Percentiles rank a stretch among this genome's conserved stretches.
Conservation (phyloP, 2,329 filamentous ascomycete species). For the Calycina herbarum region DNA sequence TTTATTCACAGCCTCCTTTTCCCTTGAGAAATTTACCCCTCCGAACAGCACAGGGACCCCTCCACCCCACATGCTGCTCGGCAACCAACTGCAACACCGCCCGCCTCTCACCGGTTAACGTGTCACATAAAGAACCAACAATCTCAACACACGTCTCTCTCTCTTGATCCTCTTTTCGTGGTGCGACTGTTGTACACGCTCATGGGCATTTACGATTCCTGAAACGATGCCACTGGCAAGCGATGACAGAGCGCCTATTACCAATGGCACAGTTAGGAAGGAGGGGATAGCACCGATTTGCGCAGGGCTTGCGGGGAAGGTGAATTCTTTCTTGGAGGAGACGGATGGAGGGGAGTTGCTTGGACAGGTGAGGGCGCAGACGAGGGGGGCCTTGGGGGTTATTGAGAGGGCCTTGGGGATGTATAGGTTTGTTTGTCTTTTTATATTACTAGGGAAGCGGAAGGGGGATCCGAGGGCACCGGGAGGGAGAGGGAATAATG, state of each 20-base stretch:
- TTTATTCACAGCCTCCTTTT: background rate
- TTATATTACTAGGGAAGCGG: slow-evolving; percentile 8
- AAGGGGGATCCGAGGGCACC: background rate
- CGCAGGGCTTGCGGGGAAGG: slow-evolving; percentile 25
- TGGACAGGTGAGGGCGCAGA: slow-evolving; percentile 65
- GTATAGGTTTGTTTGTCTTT: slow-evolving; percentile 62
- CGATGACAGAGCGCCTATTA: slow-evolving; percentile 27
- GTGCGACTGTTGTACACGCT: slow-evolving; percentile 19
- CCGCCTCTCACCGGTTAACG: slow-evolving; percentile 1
- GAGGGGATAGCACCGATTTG: slow-evolving; percentile 32
- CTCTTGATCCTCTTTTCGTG: background rate
- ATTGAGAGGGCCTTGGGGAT: slow-evolving; percentile 72
- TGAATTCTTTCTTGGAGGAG: slow-evolving; percentile 35
- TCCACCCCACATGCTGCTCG: slow-evolving; percentile 2
- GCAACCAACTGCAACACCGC: background rate
- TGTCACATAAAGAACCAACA: slow-evolving; percentile 5
- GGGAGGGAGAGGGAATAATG: background rate
- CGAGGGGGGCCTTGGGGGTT: slow-evolving; percentile 68
- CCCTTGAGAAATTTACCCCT: slow-evolving; percentile 4
- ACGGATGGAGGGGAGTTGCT: slow-evolving; percentile 30
- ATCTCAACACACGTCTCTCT: background rate
- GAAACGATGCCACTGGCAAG: slow-evolving; percentile 30
- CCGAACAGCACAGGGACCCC: slow-evolving; percentile 5
- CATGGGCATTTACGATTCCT: slow-evolving; percentile 26
- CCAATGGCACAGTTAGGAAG: slow-evolving; percentile 21